Conservation (phyloP, 257 asterid genomes). For the Penstemon barbatus region DNA sequence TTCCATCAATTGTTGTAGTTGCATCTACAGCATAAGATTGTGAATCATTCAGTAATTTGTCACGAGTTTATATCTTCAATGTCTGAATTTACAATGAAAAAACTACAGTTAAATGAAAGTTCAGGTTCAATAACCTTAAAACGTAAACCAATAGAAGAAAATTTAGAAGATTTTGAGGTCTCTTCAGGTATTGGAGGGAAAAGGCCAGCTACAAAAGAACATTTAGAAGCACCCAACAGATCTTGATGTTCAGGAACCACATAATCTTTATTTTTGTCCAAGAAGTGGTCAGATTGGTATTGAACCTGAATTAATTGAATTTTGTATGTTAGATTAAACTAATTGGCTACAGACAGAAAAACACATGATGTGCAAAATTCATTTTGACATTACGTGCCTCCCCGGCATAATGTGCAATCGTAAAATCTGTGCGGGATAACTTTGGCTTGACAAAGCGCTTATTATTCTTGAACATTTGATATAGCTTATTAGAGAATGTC, state of each 20-base stretch:
- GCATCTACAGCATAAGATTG: conserved; percentile 69
- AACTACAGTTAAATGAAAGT: background rate
- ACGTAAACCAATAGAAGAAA: conserved; percentile 97
- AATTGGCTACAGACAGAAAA: conserved; percentile 23
- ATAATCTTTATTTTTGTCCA: conserved; percentile 98
- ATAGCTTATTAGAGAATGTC: conserved; percentile 93
- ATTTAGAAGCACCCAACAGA: conserved; percentile 78
- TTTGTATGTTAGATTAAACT: conserved; percentile 30
- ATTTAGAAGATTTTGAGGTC: conserved; percentile 82
- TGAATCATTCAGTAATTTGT: conserved; percentile 4
- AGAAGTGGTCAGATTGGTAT: conserved; percentile 88
- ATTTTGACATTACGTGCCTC: conserved; percentile 59
- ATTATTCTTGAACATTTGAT: conserved; percentile 84
- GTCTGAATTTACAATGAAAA: conserved; percentile 11
- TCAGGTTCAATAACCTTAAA: conserved; percentile 67
- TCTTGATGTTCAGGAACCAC: conserved; percentile 98
- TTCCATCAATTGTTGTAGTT: conserved; percentile 91
- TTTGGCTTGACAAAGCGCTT: conserved; percentile 97
- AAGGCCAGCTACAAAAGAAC: conserved; percentile 94
- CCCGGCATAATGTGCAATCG: conserved; percentile 91
- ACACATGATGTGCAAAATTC: conserved; percentile 16
- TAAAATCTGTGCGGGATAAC: conserved; percentile 92
- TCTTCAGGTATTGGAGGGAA: conserved; percentile 90
- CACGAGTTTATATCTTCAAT: background rate
- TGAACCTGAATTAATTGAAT: conserved; percentile 61